Evolutionary conservation across 495 filamentous ascomycete species (phyloP), one percentile per base, ranked within the genome.

Genomic region (Penicillium cosmopolitanum): DNA sequence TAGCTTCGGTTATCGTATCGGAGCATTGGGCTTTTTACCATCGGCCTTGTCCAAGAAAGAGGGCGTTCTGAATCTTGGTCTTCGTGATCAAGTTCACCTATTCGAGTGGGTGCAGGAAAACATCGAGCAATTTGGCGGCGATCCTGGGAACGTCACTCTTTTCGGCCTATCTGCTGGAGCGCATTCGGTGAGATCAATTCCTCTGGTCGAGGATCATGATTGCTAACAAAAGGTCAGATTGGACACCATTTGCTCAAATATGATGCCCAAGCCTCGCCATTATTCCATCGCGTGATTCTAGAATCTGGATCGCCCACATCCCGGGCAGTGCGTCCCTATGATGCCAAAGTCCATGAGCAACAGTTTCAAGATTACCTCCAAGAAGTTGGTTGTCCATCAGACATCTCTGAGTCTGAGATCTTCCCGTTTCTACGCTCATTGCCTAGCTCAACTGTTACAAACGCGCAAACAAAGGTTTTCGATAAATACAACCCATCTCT

Each of bases 141-240:
- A 90, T 67, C 77, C 81, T 7, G 73, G 76, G n/a, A 82, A 86
- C 51, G 78, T 89, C 21, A 89, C 85, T 10, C 63, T 89, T 35
- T 82, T 88, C 77, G 87, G 87, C 8, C 61, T 82, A 16, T 87
- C 84, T 51, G 86, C 87, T 35, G 87, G 87, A 15, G 81, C 83
- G 11, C 85, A 87, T 66, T 86, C 84, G 53, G 82, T 84, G 64
- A 62, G 71, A 60, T 46, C 16, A 15, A 57, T 4, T 35, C 9
- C 21, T 25, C 23, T 9, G 8, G 35, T 16, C 1, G 16, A 16
- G 18, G 31, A 3, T 44, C 16, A 8, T n/a, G 34, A 19, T 34
- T 53, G 44, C 62, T 58, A n/a, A 13, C 15, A n/a, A 6, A 19
- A 56, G 15, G 4, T 43, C 54, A 88, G 84, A 80, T 88, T 61